Evolutionary conservation across 2,329 filamentous ascomycete genomes (phyloP), one percentile per base, ranked within the genome.

Genomic region (Cercospora zeae-maydis): DNA sequence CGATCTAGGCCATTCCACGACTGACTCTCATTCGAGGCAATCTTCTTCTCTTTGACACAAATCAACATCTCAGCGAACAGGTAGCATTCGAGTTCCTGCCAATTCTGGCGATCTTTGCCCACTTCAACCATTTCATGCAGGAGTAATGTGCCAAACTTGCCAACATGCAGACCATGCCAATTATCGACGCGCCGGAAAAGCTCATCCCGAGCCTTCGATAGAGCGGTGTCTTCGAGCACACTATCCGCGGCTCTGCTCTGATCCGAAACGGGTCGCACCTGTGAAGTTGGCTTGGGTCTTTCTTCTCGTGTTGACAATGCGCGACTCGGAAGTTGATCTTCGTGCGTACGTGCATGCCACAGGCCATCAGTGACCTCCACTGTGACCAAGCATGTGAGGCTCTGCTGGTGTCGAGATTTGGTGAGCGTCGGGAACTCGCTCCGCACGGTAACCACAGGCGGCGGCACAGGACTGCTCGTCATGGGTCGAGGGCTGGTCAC

Each of bases 41-140:
- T 77, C 79, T 93, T 96, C 84, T 97, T 98, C 78, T 98, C 95
- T 78, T 98, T 99, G 65, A 99, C 92, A 74, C 95, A 99, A 68
- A 99, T 99, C 71, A 99, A 89, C 95, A 99, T 99, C 79, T 99
- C 95, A 4, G 90, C 91, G 74, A 99, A 99, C 31, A 99, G 84
- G 75, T 92, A 99, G 76, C 95, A 99, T 76, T 99, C 93, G 60
- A 99, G 80, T 75, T 98, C 95, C 80, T 99, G 95, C 95, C 95
- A 99, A 6, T 93, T 93, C 67, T 93, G 84, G 69, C 92, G 92
- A 77, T 99, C 95, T 78, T 99, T 99, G 70, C 95, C 95, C 21
- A 99, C 95, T 58, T 91, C 88, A 62, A 99, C 86, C 2, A 89
- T 93, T 30, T 92, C 93, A 72, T 96, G 93, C 33, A 98, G 81